These are phyloP conservation scores for Lepidium campestre DNA, from an alignment of 441 rosid species.

Conservation along the genomic window DNA sequence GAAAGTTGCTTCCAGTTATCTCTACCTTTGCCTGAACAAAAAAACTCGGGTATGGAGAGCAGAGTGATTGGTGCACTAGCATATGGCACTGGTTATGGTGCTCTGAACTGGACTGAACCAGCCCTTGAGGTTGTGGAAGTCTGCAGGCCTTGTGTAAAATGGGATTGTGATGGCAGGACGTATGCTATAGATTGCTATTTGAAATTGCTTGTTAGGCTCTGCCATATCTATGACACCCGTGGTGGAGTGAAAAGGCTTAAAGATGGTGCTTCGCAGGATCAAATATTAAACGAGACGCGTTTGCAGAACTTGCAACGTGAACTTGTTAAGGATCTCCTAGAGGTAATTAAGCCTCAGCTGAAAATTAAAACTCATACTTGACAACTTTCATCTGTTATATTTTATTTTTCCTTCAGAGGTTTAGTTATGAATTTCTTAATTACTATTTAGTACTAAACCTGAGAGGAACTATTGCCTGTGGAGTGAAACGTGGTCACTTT, in stretches of 20 bases:
- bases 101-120: slow-evolving; percentile 97
- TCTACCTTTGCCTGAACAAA: slow-evolving; percentile 91
- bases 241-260: slow-evolving; percentile 97
- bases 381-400: slow-evolving; percentile 7
- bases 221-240: slow-evolving; percentile 94
- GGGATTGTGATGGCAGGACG: slow-evolving; percentile 98
- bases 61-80: slow-evolving; percentile 99
- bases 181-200: slow-evolving; percentile 96
- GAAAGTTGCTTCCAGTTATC: slow-evolving; percentile 99
- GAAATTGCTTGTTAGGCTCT: slow-evolving; percentile 93
- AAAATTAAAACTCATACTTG: neutral
- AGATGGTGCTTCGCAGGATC: slow-evolving; percentile 99
- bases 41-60: slow-evolving; percentile 92
- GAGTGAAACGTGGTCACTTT: neutral
- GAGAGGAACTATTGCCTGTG: slow-evolving; percentile 1
- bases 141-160: slow-evolving; percentile 94
- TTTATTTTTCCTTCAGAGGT: neutral
- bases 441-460: neutral
- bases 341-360: slow-evolving; percentile 45
- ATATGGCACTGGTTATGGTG: slow-evolving; percentile 99
- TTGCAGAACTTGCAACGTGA: slow-evolving; percentile 87
- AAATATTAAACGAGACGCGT: slow-evolving; percentile 95
- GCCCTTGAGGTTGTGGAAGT: slow-evolving; percentile 99
- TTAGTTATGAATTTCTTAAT: neutral
- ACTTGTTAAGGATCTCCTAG: slow-evolving; percentile 85